Percentiles rank a stretch among this genome's conserved stretches.
These are phyloP conservation scores for Melampsora americana DNA, from an alignment of 1,284 basidiomycete genomes.

Conservation along the genomic window DNA sequence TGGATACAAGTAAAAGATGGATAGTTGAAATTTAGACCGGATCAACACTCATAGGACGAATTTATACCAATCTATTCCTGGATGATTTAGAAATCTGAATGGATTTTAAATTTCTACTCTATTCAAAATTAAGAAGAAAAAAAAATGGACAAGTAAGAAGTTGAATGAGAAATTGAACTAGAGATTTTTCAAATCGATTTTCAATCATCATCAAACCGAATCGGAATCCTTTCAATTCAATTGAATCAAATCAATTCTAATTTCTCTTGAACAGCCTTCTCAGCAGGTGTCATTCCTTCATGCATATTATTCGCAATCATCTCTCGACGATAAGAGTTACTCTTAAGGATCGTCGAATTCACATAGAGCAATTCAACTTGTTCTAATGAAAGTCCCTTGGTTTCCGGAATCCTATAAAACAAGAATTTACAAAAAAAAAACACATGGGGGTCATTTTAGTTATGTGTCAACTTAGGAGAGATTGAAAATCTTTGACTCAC, in stretches of 20 bases:
- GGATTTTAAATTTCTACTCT: no score
- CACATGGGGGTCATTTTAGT: not conserved
- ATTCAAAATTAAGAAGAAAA: no score
- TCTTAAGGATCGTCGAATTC: slow-evolving; percentile 38
- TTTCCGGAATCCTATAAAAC: slow-evolving; percentile 54
- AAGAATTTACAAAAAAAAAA: not conserved
- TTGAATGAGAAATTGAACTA: no score
- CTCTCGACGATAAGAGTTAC: slow-evolving; percentile 30
- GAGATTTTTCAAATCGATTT: no score
- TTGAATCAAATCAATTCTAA: not conserved
- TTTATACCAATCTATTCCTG: no score
- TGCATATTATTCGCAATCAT: slow-evolving; percentile 40
- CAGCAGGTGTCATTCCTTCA: slow-evolving; percentile 38
- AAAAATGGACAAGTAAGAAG: no score
- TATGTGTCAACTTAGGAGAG: not conserved
- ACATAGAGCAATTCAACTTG: slow-evolving; percentile 44
- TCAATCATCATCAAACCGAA: no score
- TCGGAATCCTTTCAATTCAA: no score
- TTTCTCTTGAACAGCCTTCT: slow-evolving; percentile 42
- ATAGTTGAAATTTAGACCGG: no score
- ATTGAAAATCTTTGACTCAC: slow-evolving; percentile 45
- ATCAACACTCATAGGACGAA: no score
- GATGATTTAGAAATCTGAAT: no score
- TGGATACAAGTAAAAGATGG: no score
- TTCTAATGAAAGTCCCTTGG: slow-evolving; percentile 63